A percentile compares a stretch with the other conserved stretches of the same genome.
Conservation (phyloP, 1,139 yeast genomes). For the Magnusiomyces starmeri region DNA sequence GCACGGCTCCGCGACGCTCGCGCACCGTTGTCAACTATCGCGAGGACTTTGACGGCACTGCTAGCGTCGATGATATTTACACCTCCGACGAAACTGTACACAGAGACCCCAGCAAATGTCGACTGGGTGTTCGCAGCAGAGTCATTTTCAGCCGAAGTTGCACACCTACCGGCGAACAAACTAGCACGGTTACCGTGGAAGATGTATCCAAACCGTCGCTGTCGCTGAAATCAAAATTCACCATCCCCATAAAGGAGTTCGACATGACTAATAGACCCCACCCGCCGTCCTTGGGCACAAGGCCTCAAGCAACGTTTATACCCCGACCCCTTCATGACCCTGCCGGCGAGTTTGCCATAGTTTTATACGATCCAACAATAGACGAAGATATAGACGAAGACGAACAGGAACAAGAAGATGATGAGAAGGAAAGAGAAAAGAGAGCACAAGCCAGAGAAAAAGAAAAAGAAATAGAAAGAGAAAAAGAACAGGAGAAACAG, state of each 20-base stretch:
- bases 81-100: not conserved
- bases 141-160: too few species aligned
- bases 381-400: constrained; percentile 38
- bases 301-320: constrained; percentile 58
- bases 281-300: constrained; percentile 78
- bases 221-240: constrained; percentile 23
- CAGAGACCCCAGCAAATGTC: not conserved
- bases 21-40: constrained; percentile 13
- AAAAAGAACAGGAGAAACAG: constrained; percentile 21
- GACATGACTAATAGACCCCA: constrained; percentile 34
- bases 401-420: constrained; percentile 19
- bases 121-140: constrained; percentile 1
- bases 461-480: constrained; percentile 17
- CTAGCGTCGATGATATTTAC: not conserved
- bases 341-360: constrained; percentile 86
- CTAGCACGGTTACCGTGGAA: too few species aligned
- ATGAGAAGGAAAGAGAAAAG: constrained; percentile 18
- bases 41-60: constrained; percentile 6
- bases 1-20: constrained; percentile 10
- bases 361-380: constrained; percentile 88
- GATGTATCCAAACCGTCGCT: too few species aligned
- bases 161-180: too few species aligned
- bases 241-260: constrained; percentile 35
- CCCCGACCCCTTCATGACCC: constrained; percentile 95
- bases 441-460: constrained; percentile 20